Evolutionary conservation across 1,284 basidiomycete species (phyloP), one percentile per base, ranked within the genome.

Genomic region (Sporisorium iseilematis-ciliati): DNA sequence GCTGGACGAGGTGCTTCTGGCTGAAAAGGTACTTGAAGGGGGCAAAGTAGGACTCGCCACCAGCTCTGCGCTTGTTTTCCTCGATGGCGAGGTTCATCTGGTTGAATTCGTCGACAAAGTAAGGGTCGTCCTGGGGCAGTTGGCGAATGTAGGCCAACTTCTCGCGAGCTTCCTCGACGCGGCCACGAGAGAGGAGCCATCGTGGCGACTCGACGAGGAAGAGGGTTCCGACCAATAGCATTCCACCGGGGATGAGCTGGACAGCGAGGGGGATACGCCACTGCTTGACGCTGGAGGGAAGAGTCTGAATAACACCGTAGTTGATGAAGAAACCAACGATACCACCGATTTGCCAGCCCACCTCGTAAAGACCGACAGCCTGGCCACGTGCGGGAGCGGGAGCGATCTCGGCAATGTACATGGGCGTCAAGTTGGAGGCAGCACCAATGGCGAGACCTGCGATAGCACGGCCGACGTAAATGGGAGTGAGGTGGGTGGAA

Each of bases 151-250:
- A 49, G 18, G 64, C 56, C 8, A 84, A 66, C 55, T 73, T 74
- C 23, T 67, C 2, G 23, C 71, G 55, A 0, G 86, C 85, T 14
- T 85, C 75, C 4, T 80, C 82, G 21, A 77, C 55, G 1, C 78
- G 49, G n/a, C 87, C 87, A 65, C 88, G 87, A 75, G 89, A 88
- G 33, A 90, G 88, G 26, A 91, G 86, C 89, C 89, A 91, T 7
- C 90, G 87, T 2, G 90, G 90, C 2, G 89, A 89, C 70, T 91
- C 90, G 14, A 88, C 88, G 68, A 89, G 79, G 76, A 88, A 88
- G 33, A 88, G 61, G 18, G 72, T 68, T n/a, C 86, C 87, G 40
- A 82, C 60, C 8, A 80, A 50, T 42, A 82, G 80, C 48, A 85
- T 58, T 12, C 87, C 87, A 12, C 87, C 88, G 1, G 89, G 89